Conservation (phyloP, 441 rosid genomes). For the Flueggea neowawraea region DNA sequence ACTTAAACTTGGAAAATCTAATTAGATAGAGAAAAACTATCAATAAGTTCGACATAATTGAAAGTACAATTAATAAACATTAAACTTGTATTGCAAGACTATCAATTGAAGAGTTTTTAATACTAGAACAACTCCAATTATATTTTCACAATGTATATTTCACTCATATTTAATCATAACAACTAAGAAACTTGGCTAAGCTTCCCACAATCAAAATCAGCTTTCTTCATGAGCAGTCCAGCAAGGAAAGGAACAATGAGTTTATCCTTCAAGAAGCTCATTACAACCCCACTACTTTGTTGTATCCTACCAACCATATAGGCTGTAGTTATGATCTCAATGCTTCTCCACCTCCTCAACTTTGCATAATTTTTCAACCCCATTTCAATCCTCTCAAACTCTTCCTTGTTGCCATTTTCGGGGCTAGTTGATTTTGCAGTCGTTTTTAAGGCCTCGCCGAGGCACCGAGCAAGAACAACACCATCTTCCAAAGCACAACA, state of each 20-base stretch:
- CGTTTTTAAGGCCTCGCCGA: constrained; percentile 35
- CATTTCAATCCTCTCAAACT: constrained; percentile 33
- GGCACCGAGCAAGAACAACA: constrained; percentile 55
- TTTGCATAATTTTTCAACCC: constrained; percentile 47
- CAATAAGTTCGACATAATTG: too few species aligned
- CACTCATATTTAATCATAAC: too few species aligned
- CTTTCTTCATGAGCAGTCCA: constrained; percentile 28
- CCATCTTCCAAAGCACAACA: constrained; percentile 70
- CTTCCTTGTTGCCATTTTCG: constrained; percentile 11
- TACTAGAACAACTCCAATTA: too few species aligned
- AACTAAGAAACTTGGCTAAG: neutral
- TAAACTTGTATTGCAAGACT: too few species aligned
- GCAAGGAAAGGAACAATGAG: constrained; percentile 27
- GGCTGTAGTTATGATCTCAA: constrained; percentile 49
- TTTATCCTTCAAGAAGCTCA: constrained; percentile 44
- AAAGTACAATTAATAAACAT: too few species aligned
- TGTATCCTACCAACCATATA: constrained; percentile 51
- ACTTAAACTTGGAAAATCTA: too few species aligned
- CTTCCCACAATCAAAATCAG: constrained; percentile 23
- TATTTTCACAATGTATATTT: too few species aligned
- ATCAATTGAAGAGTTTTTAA: too few species aligned
- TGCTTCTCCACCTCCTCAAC: constrained; percentile 80
- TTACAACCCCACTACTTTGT: constrained; percentile 39
- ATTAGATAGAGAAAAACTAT: too few species aligned
- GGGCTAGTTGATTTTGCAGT: constrained; percentile 5